A percentile compares a stretch with the other conserved stretches of the same genome.
These are phyloP conservation scores for Lactuca sativa DNA, from an alignment of 129 eudicot species.

Conservation along the genomic window DNA sequence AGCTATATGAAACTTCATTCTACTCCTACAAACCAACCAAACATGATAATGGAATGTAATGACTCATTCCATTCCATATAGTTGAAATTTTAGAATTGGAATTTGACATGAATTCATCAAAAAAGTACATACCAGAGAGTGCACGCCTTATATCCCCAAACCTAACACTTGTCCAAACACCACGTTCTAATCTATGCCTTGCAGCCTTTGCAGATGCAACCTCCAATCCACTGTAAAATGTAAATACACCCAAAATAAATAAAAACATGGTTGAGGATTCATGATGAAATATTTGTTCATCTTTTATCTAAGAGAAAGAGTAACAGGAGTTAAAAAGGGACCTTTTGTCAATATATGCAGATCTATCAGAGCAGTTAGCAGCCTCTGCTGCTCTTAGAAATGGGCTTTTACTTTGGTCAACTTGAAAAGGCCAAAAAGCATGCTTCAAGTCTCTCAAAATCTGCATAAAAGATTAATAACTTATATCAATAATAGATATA, in stretches of 20 bases:
- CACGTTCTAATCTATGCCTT: constrained; percentile 78
- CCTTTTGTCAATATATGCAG: constrained; percentile 48
- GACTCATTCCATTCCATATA: too few species aligned
- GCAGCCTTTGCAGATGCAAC: constrained; percentile 96
- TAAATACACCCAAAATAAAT: neutral
- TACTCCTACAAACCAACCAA: too few species aligned
- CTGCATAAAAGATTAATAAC: constrained; percentile 38
- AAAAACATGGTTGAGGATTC: neutral
- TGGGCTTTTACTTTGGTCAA: constrained; percentile 56
- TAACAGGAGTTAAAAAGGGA: constrained; percentile 12
- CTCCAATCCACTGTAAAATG: constrained; percentile 52
- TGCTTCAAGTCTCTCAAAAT: constrained; percentile 76
- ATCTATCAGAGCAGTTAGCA: constrained; percentile 66
- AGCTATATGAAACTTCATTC: too few species aligned
- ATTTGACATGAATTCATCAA: too few species aligned
- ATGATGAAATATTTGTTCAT: too few species aligned
- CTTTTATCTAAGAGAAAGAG: neutral
- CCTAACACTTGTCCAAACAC: constrained; percentile 89
- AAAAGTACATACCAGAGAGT: constrained; percentile 58
- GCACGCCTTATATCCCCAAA: constrained; percentile 97
- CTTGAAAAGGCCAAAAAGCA: constrained; percentile 94
- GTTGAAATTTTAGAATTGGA: too few species aligned
- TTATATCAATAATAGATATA: neutral
- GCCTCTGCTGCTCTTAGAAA: constrained; percentile 91
- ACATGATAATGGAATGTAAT: too few species aligned